Evolutionary conservation across 1,284 basidiomycete species (phyloP).

Genomic region (Anthracocystis panici-leucophaei): DNA sequence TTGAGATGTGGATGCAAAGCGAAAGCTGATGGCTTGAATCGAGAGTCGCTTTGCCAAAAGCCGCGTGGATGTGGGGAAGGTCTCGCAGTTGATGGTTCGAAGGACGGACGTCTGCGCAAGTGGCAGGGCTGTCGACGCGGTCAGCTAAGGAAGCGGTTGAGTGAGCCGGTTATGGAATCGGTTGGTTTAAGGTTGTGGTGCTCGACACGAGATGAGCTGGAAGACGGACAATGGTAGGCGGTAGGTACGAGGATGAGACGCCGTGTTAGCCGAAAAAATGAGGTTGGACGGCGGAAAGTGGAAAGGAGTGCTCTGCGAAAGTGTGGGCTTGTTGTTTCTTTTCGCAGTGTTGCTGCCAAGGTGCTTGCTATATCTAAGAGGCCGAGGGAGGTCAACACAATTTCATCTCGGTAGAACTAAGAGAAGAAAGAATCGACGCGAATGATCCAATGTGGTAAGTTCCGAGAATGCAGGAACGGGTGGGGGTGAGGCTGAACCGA

Average conservation of each 20-base stretch:
- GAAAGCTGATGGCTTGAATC: no score
- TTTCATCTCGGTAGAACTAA: slow-evolving; percentile 22
- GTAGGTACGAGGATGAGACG: no score
- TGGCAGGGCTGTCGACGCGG: background rate
- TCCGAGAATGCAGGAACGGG: slow-evolving; percentile 4
- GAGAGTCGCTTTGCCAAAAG: no score
- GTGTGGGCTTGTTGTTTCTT: background rate
- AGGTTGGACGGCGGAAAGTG: background rate
- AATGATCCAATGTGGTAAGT: background rate
- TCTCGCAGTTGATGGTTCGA: background rate
- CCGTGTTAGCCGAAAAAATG: no score
- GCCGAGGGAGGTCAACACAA: slow-evolving; percentile 16
- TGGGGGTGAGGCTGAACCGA: background rate
- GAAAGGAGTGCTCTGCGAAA: background rate
- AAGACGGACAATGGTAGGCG: background rate
- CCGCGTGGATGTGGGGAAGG: background rate
- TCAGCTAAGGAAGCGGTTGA: no score
- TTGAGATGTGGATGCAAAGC: no score
- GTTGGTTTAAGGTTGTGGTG: background rate
- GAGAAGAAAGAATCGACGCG: slow-evolving; percentile 11
- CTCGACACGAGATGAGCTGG: background rate
- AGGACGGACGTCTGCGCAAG: background rate
- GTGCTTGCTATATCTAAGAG: slow-evolving; percentile 5
- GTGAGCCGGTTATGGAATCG: no score
- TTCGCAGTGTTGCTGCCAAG: slow-evolving; percentile 8